Evolutionary conservation across 352 stramenopile species (phyloP).

Genomic region (Globisporangium nagaii): DNA sequence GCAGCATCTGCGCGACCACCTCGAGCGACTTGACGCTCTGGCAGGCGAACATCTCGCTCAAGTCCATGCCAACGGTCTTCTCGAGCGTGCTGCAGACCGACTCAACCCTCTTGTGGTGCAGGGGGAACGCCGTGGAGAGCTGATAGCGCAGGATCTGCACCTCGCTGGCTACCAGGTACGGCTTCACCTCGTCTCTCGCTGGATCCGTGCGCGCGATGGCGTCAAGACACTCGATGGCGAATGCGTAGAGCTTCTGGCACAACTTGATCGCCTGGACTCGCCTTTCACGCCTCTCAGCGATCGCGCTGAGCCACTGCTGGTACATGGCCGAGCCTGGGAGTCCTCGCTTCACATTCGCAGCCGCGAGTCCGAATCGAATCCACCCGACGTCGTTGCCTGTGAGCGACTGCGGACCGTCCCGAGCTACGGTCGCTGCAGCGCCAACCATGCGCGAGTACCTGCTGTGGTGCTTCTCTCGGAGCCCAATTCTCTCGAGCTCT

Average conservation of each 20-base stretch:
- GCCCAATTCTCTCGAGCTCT: not conserved
- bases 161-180: not conserved
- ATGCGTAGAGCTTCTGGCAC: not conserved
- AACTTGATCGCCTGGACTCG: not conserved
- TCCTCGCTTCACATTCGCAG: constrained; percentile 7
- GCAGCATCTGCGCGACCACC: not conserved
- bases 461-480: not conserved
- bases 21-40: constrained; percentile 9
- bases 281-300: not conserved
- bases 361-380: constrained; percentile 8
- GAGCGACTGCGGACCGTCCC: not conserved
- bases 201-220: not conserved
- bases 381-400: constrained; percentile 8
- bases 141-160: not conserved
- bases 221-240: not conserved
- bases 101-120: not conserved
- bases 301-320: not conserved
- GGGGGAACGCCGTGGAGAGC: not conserved
- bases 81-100: not conserved
- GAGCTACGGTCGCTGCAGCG: not conserved
- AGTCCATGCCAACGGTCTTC: not conserved
- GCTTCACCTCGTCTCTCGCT: not conserved
- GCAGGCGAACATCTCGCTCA: constrained; percentile 1
- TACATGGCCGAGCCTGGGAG: constrained; percentile 1
- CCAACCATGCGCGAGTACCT: not conserved